phyloP scores from a whole-genome alignment of 345 rosid genomes.

The Rhodomyrtus tomentosa region DNA sequence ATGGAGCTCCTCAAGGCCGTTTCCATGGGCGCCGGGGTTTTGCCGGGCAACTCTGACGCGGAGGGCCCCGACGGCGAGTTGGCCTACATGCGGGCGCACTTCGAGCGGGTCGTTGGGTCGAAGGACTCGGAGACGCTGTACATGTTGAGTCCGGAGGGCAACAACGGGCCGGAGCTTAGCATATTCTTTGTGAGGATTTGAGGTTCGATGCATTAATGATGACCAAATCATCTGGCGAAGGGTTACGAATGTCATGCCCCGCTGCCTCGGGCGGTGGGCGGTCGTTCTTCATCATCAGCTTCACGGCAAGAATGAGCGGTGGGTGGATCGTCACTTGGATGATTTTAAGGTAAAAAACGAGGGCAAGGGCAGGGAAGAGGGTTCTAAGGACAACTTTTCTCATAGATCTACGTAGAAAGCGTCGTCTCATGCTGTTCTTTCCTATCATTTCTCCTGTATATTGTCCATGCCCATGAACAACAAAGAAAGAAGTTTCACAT shows the following conservation, averaged over 20 bases:
- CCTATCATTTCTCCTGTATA: neutral
- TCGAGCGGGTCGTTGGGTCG: constrained; percentile 70
- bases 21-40: constrained; percentile 83
- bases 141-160: constrained; percentile 80
- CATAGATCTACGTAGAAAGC: neutral
- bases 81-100: constrained; percentile 72
- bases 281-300: neutral
- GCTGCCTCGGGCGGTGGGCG: neutral
- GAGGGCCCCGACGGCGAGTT: constrained; percentile 68
- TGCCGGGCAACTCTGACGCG: constrained; percentile 50
- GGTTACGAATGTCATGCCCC: neutral
- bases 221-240: neutral
- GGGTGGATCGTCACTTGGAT: neutral
- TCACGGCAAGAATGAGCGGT: neutral
- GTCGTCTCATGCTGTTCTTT: neutral
- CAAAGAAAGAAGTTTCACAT: neutral
- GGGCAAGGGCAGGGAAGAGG: neutral
- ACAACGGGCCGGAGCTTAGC: constrained; percentile 76
- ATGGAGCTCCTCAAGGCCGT: constrained; percentile 75
- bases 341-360: neutral
- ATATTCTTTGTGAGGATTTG: constrained; percentile 63
- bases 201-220: neutral
- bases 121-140: constrained; percentile 74
- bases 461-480: neutral
- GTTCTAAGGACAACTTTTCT: neutral